These are phyloP conservation scores for Erodium texanum DNA, from an alignment of 441 rosid genomes.

Conservation along the genomic window DNA sequence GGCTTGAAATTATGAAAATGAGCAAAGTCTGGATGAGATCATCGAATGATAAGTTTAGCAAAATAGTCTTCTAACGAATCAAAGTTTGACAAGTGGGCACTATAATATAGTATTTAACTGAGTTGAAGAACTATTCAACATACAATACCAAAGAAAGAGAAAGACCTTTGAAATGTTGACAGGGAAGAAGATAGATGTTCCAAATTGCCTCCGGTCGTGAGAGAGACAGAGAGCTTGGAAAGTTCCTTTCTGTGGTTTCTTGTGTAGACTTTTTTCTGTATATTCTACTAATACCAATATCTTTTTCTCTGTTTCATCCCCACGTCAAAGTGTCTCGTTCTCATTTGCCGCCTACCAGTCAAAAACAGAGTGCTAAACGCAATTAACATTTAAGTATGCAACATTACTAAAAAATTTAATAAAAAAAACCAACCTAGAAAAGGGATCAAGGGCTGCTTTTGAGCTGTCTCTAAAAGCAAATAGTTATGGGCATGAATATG, in stretches of 20 bases:
- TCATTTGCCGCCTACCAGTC: background rate
- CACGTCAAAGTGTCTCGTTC: background rate
- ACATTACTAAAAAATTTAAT: background rate
- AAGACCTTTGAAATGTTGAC: conserved; percentile 6
- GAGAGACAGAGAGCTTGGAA: background rate
- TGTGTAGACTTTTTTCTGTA: background rate
- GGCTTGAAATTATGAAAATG: conserved; percentile 4
- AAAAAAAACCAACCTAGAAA: background rate
- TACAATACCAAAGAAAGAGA: conserved; percentile 1
- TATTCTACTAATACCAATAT: background rate
- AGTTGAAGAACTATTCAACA: background rate
- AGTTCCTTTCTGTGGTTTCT: conserved; percentile 1
- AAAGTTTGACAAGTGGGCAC: background rate
- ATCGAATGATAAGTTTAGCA: background rate
- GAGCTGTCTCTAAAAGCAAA: background rate
- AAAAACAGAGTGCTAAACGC: background rate
- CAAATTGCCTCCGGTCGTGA: background rate
- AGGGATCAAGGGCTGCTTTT: background rate
- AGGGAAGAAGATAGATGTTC: background rate
- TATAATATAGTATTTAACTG: background rate
- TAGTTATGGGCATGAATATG: background rate
- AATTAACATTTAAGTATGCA: background rate
- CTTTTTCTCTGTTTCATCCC: background rate
- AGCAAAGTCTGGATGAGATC: conserved; percentile 1
- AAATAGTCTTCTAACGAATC: background rate